Evolutionary conservation across 2,329 filamentous ascomycete species (phyloP), one percentile per base, ranked within the genome.

Genomic region (Sordariomycetes sp.): DNA sequence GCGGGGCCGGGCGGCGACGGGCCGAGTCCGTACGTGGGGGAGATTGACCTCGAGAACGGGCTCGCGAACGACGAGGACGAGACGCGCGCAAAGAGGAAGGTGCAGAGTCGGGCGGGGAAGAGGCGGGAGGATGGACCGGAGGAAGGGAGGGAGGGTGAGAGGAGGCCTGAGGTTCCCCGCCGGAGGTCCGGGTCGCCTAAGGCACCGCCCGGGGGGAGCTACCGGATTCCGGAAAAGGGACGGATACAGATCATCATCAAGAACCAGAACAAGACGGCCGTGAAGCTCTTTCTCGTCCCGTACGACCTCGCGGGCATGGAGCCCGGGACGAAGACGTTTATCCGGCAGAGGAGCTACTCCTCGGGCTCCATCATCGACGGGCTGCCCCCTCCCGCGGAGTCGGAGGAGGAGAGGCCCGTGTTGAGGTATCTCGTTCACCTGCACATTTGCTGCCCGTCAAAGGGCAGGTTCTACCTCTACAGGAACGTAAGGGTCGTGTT

Each of bases 221-320:
- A 97, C 68, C 86, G 94, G 51, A 96, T 99, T 56, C 94, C 94
- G 0, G 86, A 94, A 65, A 87, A 91, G 68, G 94, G 94, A 0
- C 94, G 97, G 69, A 76, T 99, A 15, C 94, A 99, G 65, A 95
- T 99, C 61, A 86, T 99, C 60, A 89, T 99, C 68, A 97, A 97
- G 69, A 99, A 97, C 65, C 92, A 91, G 17, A 96, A 97, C 73
- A 97, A 97, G 68, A 97, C 94, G 3, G 94, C 94, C 1, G 92
- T 97, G 57, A 97, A 99, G 69, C 76, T 99, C 0, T 97, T 97
- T 64, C 77, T 97, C 25, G 83, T 99, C 2, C 94, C 92, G 0
- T 99, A 97, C 64, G 90, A 97, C 67, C 76, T 99, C 1, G 79
- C 83, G 1, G 92, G 90, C 55, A 99, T 99, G 92, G 87, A 94